Evolutionary conservation across 345 rosid genomes (phyloP).

Genomic region (Isatis tinctoria): DNA sequence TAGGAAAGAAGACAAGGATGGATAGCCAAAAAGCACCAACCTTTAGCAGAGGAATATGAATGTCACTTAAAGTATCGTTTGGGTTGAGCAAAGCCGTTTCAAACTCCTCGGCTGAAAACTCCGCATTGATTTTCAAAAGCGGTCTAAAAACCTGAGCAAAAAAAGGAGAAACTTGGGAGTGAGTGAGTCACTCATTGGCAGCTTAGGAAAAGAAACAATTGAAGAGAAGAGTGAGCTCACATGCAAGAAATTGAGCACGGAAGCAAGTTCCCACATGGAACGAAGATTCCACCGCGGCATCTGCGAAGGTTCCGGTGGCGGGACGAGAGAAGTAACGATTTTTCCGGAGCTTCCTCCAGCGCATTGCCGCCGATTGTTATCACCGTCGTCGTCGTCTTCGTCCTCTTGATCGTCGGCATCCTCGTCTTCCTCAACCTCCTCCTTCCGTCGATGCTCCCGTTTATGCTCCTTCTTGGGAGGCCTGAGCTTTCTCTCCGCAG

Average conservation of each 20-base stretch:
- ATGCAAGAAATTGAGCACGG: conserved; percentile 92
- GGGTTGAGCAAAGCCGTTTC: conserved; percentile 88
- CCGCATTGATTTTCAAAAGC: conserved; percentile 67
- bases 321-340: conserved; percentile 78
- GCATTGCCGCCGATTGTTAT: conserved; percentile 43
- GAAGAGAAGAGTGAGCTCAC: conserved; percentile 45
- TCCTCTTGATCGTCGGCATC: conserved; percentile 46
- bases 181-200: conserved; percentile 13
- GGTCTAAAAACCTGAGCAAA: conserved; percentile 76
- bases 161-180: background rate
- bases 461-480: conserved; percentile 51
- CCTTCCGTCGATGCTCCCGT: conserved; percentile 22
- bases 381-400: conserved; percentile 39
- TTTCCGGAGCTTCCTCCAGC: conserved; percentile 41
- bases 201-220: background rate
- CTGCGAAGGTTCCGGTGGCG: conserved; percentile 74
- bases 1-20: background rate
- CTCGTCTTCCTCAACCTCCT: conserved; percentile 43
- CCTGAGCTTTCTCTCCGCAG: conserved; percentile 60
- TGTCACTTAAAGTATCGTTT: conserved; percentile 85
- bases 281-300: conserved; percentile 93
- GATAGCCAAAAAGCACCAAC: conserved; percentile 47
- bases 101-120: conserved; percentile 96
- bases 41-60: conserved; percentile 95
- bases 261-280: conserved; percentile 98